Percentiles rank a stretch among this genome's conserved stretches.
These are phyloP conservation scores for Phragmites australis DNA, from an alignment of 176 grass and related monocot genomes.

Conservation along the genomic window DNA sequence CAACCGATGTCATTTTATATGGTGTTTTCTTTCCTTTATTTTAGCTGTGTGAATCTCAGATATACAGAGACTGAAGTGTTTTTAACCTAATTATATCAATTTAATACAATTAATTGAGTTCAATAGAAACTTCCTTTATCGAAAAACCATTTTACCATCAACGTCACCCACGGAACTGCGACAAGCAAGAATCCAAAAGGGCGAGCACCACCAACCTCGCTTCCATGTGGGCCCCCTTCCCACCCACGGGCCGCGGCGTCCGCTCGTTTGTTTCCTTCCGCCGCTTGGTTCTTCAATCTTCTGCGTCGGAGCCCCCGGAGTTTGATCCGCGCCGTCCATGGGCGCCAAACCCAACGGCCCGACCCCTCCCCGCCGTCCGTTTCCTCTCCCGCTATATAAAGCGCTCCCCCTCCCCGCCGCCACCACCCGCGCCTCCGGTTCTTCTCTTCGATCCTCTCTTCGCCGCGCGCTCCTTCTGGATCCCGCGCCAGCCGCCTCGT, in stretches of 20 bases:
- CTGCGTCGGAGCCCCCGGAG: slow-evolving; percentile 24
- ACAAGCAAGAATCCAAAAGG: no score
- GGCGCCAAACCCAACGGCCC: neutral
- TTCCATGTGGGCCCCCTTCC: neutral
- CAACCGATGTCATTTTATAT: no score
- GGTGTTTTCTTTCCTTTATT: no score
- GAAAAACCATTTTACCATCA: no score
- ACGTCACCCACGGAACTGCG: no score
- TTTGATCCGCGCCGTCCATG: slow-evolving; percentile 44
- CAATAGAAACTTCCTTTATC: no score
- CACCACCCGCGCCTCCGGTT: neutral
- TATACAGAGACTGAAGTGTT: no score
- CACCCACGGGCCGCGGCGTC: slow-evolving; percentile 10
- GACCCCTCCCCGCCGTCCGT: slow-evolving; percentile 28
- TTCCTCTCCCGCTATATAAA: slow-evolving; percentile 24
- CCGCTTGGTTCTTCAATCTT: neutral
- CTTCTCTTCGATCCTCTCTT: neutral
- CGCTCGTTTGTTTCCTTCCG: neutral
- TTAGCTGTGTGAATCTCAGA: no score
- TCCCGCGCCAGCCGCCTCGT: neutral
- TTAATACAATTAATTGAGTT: no score
- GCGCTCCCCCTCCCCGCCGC: neutral
- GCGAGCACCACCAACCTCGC: neutral
- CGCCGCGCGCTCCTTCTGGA: neutral
- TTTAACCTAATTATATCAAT: no score